Conservation (phyloP, 2,329 filamentous ascomycete genomes). For the Macrophomina phaseolina region DNA sequence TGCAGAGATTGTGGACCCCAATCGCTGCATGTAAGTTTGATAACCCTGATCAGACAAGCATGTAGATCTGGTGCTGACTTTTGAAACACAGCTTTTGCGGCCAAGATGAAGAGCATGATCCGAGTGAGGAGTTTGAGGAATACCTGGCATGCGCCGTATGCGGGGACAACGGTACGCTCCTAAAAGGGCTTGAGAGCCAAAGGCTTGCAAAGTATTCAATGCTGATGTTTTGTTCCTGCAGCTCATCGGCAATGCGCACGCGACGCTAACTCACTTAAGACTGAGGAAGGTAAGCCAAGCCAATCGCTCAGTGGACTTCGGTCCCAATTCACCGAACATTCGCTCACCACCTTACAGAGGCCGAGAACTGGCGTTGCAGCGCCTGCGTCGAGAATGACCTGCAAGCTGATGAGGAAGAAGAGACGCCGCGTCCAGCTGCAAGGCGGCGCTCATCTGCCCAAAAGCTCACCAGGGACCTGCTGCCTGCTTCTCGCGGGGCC, state of each 20-base stretch:
- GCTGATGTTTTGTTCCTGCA: constrained; percentile 60
- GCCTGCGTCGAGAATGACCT: constrained; percentile 60
- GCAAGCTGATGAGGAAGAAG: constrained; percentile 49
- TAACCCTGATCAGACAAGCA: constrained; percentile 14
- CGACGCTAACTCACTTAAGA: constrained; percentile 67
- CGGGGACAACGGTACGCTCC: constrained; percentile 77
- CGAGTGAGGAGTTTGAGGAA: constrained; percentile 79
- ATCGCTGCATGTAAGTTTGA: constrained; percentile 67
- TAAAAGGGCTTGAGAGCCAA: not conserved
- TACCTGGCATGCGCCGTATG: constrained; percentile 79
- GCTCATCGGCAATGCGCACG: constrained; percentile 91
- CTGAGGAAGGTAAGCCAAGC: constrained; percentile 65
- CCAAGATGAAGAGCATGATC: constrained; percentile 81
- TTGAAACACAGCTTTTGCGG: constrained; percentile 71
- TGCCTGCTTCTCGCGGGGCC: constrained; percentile 70
- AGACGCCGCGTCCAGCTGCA: constrained; percentile 48
- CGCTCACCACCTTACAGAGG: constrained; percentile 50
- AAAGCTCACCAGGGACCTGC: constrained; percentile 72
- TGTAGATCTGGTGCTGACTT: constrained; percentile 38
- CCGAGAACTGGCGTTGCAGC: constrained; percentile 67
- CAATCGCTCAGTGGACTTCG: constrained; percentile 30
- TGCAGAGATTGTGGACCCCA: constrained; percentile 57
- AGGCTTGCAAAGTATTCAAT: not conserved
- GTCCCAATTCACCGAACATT: constrained; percentile 27
- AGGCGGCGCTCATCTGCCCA: constrained; percentile 65